Conservation (phyloP, 2,329 filamentous ascomycete species). For the Fusarium hainanense region DNA sequence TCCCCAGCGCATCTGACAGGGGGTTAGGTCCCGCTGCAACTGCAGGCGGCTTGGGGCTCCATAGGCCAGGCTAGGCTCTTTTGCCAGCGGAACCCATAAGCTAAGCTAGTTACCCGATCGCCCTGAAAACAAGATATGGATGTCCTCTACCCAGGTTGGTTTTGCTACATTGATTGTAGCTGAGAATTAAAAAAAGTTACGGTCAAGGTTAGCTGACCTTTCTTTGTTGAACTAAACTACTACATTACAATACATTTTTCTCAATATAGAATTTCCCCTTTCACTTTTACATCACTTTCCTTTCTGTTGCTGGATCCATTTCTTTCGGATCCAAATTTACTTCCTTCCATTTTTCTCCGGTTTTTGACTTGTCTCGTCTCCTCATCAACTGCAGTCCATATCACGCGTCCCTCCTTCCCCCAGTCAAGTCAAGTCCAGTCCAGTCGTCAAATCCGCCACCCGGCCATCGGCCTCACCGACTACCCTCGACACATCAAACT, state of each 20-base stretch:
- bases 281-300: background rate
- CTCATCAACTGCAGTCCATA: slow-evolving; percentile 20
- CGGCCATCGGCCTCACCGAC: slow-evolving; percentile 37
- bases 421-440: background rate
- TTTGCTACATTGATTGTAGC: background rate
- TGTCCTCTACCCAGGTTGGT: background rate
- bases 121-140: slow-evolving; percentile 20
- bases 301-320: slow-evolving; percentile 21
- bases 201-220: slow-evolving; percentile 25
- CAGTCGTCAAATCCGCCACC: slow-evolving; percentile 36
- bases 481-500: slow-evolving; percentile 13
- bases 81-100: background rate
- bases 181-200: slow-evolving; percentile 20
- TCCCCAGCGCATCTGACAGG: slow-evolving; percentile 40
- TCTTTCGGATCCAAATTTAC: slow-evolving; percentile 15
- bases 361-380: slow-evolving; percentile 5
- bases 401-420: slow-evolving; percentile 21
- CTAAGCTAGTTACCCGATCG: slow-evolving; percentile 23
- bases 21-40: background rate
- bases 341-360: slow-evolving; percentile 9
- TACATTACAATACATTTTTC: slow-evolving; percentile 18
- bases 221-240: background rate
- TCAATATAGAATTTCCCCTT: slow-evolving; percentile 20
- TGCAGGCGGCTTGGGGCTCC: background rate
- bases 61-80: background rate